Percentiles rank a stretch among this genome's conserved stretches.
Evolutionary conservation across 257 asterid genomes (phyloP).

Genomic region (Solanum appendiculatum): DNA sequence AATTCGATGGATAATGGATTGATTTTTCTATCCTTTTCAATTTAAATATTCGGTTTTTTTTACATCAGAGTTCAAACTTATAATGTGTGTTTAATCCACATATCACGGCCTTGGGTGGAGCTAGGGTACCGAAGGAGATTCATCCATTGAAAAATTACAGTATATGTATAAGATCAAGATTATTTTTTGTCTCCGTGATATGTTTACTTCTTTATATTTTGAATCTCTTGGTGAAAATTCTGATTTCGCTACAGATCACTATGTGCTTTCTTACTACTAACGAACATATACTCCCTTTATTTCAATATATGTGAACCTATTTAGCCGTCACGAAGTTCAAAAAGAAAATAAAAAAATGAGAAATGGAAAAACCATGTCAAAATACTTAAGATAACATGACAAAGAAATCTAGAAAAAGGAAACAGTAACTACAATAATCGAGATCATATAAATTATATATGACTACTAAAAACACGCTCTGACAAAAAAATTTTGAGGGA

Average conservation of each 20-base stretch:
- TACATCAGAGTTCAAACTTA: background rate
- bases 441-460: background rate
- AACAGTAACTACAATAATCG: too few species aligned
- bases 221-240: too few species aligned
- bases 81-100: background rate
- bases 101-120: background rate
- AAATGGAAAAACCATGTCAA: too few species aligned
- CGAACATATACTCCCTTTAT: background rate
- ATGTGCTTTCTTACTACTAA: background rate
- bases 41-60: background rate
- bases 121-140: background rate
- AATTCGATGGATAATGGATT: background rate
- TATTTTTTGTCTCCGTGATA: background rate
- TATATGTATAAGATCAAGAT: background rate
- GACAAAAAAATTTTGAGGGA: background rate
- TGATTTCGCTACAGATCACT: background rate
- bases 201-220: too few species aligned
- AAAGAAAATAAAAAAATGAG: background rate
- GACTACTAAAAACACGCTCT: background rate
- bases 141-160: background rate
- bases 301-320: background rate
- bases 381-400: too few species aligned
- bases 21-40: accelerated
- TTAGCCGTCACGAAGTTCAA: background rate
- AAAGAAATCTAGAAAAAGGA: too few species aligned